Evolutionary conservation across 495 filamentous ascomycete genomes (phyloP), one percentile per base, ranked within the genome.

Genomic region (Venustampulla echinocandica): DNA sequence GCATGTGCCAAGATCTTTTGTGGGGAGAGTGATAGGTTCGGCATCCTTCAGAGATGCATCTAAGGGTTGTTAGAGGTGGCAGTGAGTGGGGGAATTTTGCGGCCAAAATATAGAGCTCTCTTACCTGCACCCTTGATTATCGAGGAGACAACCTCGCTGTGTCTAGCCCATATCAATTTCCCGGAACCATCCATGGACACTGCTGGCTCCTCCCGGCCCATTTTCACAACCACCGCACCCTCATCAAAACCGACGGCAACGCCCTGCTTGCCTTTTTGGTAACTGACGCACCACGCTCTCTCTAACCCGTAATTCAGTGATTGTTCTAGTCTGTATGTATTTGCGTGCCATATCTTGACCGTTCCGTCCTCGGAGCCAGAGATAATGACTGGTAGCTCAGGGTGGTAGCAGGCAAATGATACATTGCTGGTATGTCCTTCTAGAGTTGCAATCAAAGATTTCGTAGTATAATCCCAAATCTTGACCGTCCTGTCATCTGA

Each of bases 351-450:
- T 64, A 97, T 90, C 69, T 95, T 94, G 46, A 99, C 77, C 3
- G 92, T 96, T 42, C 92, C 90, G 66, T 99, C 92, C 64, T 99
- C 92, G 13, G 90, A 95, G 50, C 92, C 92, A n/a, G 90, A 96
- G 44, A 99, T 93, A 52, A 99, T 97, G 51, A 99, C 82, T 10
- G 92, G 92, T 23, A 99, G 68, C 65, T 97, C 93, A 0, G 92
- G 92, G 61, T 99, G 92, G 60, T 95, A 99, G 66, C 89, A 95
- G 15, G 92, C 92, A 58, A 97, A 99, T 6, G 87, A 95, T n/a
- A 99, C 92, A 57, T 99, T 99, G 66, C 87, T 94, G 5, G 90
- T 93, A 58, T 99, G 92, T 36, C 93, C 93, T 66, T 99, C 92
- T 20, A 99, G 69, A 22, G 90, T 97, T 20, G 90, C 90, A 61